These are phyloP conservation scores for Penicillium paxilli DNA, from an alignment of 495 filamentous ascomycete genomes.

Conservation along the genomic window DNA sequence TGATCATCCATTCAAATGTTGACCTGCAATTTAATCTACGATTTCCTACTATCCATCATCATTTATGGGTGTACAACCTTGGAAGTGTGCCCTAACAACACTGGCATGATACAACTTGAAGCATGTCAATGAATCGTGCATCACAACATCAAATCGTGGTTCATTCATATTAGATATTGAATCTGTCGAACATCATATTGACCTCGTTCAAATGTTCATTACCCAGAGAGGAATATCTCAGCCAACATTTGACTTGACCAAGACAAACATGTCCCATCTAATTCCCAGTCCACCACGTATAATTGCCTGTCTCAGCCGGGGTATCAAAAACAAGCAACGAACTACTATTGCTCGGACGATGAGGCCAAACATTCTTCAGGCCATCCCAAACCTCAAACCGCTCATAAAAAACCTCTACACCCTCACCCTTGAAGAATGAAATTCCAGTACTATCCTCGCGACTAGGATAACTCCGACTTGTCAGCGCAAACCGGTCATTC, in stretches of 20 bases:
- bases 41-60: too few species aligned
- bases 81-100: too few species aligned
- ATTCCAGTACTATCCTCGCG: conserved; percentile 21
- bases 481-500: conserved; percentile 18
- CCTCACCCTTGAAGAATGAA: conserved; percentile 2
- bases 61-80: too few species aligned
- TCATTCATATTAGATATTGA: too few species aligned
- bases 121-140: too few species aligned
- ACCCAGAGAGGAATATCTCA: too few species aligned
- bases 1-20: too few species aligned
- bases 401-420: conserved; percentile 7
- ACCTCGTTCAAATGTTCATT: too few species aligned
- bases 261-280: background rate
- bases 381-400: conserved; percentile 18
- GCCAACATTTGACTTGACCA: background rate
- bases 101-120: too few species aligned
- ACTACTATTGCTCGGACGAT: conserved; percentile 13
- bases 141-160: too few species aligned
- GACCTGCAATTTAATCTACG: too few species aligned
- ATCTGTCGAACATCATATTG: too few species aligned
- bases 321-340: conserved; percentile 17
- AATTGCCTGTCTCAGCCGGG: conserved; percentile 15
- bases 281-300: conserved; percentile 20
- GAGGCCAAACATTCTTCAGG: conserved; percentile 17
- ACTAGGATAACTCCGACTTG: conserved; percentile 21